These are phyloP conservation scores for Hibiscus syriacus DNA, from an alignment of 345 rosid genomes.

Conservation along the genomic window DNA sequence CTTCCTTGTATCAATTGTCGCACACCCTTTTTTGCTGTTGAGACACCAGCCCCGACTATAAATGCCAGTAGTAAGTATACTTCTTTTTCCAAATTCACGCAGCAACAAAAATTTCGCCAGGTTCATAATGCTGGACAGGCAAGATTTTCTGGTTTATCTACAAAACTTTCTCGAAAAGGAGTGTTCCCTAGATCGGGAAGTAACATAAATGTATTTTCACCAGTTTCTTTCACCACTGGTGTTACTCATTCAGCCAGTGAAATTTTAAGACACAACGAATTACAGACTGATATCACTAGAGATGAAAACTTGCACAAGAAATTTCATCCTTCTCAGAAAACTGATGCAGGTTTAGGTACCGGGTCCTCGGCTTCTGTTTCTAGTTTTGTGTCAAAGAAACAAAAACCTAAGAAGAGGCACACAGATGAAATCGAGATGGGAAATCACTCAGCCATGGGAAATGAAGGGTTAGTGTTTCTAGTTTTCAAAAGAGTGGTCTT, in stretches of 20 bases:
- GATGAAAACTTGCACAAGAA: conserved; percentile 11
- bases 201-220: conserved; percentile 1
- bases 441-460: conserved; percentile 5
- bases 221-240: conserved; percentile 8
- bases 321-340: conserved; percentile 14
- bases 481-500: conserved; percentile 6
- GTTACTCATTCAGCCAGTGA: conserved; percentile 3
- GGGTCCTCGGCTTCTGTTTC: too few relatives aligned
- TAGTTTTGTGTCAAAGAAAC: too few relatives aligned
- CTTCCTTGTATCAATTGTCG: too few relatives aligned
- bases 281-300: not conserved
- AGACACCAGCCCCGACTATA: too few relatives aligned
- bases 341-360: conserved; percentile 6
- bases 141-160: conserved; percentile 10
- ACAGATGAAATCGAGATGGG: conserved; percentile 1
- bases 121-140: not conserved
- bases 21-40: too few relatives aligned
- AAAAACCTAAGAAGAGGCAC: too few relatives aligned
- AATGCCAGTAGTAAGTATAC: conserved; percentile 4
- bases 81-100: not conserved
- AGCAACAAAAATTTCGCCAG: conserved; percentile 10
- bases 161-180: not conserved
- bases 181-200: conserved; percentile 3
- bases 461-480: not conserved
- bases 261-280: conserved; percentile 19